Evolutionary conservation across 768 basidiomycete species (phyloP).

Genomic region (Boletus tomentosulus): DNA sequence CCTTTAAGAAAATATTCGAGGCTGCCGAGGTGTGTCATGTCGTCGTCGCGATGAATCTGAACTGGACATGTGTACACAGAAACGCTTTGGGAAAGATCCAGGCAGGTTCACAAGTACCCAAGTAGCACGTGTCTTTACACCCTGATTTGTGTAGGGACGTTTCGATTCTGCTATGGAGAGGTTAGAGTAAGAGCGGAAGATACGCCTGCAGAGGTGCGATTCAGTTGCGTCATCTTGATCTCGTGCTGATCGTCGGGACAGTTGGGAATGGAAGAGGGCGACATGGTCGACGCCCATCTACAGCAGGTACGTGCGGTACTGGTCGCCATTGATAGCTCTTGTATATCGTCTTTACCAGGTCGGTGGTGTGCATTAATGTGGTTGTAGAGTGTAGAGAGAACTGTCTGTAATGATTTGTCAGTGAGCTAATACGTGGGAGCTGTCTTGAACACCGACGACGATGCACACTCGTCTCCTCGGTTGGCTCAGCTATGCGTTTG

Average conservation of each 20-base stretch:
- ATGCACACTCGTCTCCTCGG: conserved; percentile 45
- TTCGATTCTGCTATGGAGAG: conserved; percentile 60
- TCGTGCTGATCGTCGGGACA: conserved; percentile 21
- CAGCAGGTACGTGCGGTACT: conserved; percentile 43
- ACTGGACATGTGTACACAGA: conserved; percentile 31
- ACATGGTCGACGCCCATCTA: conserved; percentile 56
- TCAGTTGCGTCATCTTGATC: background rate
- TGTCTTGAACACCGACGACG: background rate
- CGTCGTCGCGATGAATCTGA: background rate
- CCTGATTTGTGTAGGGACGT: conserved; percentile 42
- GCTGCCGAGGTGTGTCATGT: conserved; percentile 53
- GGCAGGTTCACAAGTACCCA: conserved; percentile 36
- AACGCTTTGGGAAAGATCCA: conserved; percentile 54
- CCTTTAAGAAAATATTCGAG: conserved; percentile 63
- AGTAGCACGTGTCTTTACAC: background rate
- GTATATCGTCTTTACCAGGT: conserved; percentile 13
- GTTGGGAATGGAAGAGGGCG: conserved; percentile 59
- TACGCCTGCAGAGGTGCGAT: conserved; percentile 51
- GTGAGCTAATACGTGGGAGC: conserved; percentile 3
- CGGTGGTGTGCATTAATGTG: conserved; percentile 14
- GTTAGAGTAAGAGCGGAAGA: conserved; percentile 43
- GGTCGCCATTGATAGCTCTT: background rate
- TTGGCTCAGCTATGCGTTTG: conserved; percentile 85
- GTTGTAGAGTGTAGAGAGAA: background rate
- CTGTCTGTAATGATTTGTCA: background rate